phyloP scores from a whole-genome alignment of 805 yeast species.

The Pichia nanzhaoensis region DNA sequence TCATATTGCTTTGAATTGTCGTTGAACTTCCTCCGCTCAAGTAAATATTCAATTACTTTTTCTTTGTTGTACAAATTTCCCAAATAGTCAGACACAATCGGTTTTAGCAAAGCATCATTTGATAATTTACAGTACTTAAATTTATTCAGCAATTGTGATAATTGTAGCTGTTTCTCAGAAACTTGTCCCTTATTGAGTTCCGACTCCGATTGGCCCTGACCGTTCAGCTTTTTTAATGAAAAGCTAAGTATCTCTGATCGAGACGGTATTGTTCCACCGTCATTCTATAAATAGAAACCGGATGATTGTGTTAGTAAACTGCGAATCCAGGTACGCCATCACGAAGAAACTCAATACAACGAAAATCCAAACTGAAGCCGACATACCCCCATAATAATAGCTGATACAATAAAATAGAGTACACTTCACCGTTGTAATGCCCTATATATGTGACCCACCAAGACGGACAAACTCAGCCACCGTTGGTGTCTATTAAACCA shows the following conservation, averaged over 20 bases:
- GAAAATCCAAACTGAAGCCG: no score
- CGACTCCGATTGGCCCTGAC: not conserved
- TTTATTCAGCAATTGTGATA: conserved; percentile 17
- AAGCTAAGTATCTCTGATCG: conserved; percentile 4
- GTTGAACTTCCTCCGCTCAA: conserved; percentile 14
- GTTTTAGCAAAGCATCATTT: conserved; percentile 37
- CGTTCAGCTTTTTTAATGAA: not conserved
- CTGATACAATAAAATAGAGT: no score
- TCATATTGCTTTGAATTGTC: not conserved
- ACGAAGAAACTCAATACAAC: no score
- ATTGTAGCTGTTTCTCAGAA: not conserved
- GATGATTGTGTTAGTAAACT: not conserved
- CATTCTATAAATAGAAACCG: conserved; percentile 1
- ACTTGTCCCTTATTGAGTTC: not conserved
- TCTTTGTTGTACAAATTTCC: conserved; percentile 66
- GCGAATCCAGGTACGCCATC: no score
- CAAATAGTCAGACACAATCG: conserved; percentile 59
- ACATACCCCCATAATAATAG: not conserved
- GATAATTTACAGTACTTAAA: conserved; percentile 46
- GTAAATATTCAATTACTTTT: conserved; percentile 48
- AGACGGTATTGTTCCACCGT: conserved; percentile 8
- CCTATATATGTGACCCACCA: no score
- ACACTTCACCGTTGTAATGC: no score
- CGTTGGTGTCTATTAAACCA: no score
- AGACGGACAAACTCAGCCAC: no score